These are phyloP conservation scores for Naematelia encephala DNA, from an alignment of 768 basidiomycete genomes.

Conservation along the genomic window DNA sequence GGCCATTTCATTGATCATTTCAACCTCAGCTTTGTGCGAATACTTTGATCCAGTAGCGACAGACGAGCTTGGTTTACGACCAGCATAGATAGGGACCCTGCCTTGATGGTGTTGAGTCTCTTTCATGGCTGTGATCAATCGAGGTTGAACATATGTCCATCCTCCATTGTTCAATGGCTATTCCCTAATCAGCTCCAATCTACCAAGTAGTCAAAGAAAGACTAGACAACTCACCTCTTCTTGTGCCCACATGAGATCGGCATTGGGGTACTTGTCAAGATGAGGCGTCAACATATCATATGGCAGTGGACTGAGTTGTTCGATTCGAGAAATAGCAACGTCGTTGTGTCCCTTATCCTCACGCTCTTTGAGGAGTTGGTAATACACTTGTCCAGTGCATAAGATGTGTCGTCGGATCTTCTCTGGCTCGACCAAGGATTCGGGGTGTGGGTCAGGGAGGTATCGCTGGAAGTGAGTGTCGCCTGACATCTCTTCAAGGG, in stretches of 20 bases:
- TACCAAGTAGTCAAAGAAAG: background rate
- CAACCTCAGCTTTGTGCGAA: constrained; percentile 88
- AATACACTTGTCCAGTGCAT: constrained; percentile 95
- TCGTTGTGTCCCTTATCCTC: constrained; percentile 87
- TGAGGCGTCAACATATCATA: constrained; percentile 93
- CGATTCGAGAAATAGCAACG: constrained; percentile 87
- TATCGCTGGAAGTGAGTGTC: constrained; percentile 92
- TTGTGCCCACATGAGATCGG: constrained; percentile 83
- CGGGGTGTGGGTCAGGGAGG: constrained; percentile 74
- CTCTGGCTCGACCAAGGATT: constrained; percentile 70
- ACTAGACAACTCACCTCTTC: constrained; percentile 55
- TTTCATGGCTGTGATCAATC: constrained; percentile 88
- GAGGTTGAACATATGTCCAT: constrained; percentile 93
- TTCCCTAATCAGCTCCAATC: background rate
- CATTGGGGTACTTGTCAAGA: constrained; percentile 94
- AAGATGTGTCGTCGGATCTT: constrained; percentile 88
- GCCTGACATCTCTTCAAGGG: constrained; percentile 79
- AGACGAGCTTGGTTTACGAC: constrained; percentile 85
- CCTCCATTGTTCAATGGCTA: constrained; percentile 93
- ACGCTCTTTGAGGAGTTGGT: constrained; percentile 80
- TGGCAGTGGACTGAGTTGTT: constrained; percentile 95
- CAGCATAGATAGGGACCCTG: constrained; percentile 88
- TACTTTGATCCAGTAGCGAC: constrained; percentile 53
- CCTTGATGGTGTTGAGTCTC: constrained; percentile 85
- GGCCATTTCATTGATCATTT: constrained; percentile 59